A percentile compares a stretch with the other conserved stretches of the same genome.
phyloP scores from a whole-genome alignment of 2,329 filamentous ascomycete genomes.

The Sporothrix brasiliensis region DNA sequence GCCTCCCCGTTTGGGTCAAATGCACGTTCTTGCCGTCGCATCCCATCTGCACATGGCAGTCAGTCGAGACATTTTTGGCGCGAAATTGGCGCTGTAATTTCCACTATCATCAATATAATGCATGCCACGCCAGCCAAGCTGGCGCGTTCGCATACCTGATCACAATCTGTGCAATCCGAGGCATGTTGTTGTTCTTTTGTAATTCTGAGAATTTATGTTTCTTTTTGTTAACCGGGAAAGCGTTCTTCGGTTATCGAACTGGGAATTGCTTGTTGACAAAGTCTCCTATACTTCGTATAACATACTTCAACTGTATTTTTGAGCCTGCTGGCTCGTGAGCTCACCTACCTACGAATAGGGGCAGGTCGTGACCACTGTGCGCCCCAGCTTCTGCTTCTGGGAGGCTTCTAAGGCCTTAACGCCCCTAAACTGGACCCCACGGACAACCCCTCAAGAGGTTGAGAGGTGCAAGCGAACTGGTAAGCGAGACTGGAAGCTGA shows the following conservation, averaged over 20 bases:
- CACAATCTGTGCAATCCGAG: neutral
- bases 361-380: neutral
- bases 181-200: neutral
- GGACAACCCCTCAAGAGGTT: neutral
- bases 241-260: no score
- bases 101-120: conserved; percentile 17
- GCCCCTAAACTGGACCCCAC: conserved; percentile 15
- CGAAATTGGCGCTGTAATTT: conserved; percentile 22
- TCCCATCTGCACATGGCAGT: conserved; percentile 14
- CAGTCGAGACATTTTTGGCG: neutral
- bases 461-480: neutral
- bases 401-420: conserved; percentile 15
- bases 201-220: no score
- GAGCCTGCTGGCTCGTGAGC: neutral
- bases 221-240: no score
- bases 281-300: no score
- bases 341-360: neutral
- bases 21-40: conserved; percentile 1
- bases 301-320: no score
- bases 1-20: conserved; percentile 8
- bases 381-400: neutral
- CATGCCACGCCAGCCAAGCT: conserved; percentile 18
- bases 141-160: conserved; percentile 16
- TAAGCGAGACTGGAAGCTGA: conserved; percentile 1
- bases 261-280: no score